Evolutionary conservation across 805 yeast species (phyloP).

Genomic region (Tetrapisispora arboricola): DNA sequence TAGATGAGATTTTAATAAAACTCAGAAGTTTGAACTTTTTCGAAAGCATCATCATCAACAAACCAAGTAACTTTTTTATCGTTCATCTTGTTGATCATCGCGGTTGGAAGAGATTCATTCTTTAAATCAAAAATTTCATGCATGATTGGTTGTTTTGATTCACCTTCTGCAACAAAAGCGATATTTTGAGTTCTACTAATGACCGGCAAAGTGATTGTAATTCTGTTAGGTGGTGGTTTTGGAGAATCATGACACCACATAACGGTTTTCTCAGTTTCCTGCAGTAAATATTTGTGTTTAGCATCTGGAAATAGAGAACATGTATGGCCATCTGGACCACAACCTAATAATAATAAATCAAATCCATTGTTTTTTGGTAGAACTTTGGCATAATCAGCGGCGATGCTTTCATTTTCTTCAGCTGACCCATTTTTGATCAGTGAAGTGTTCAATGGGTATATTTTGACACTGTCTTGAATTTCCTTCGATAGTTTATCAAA

Average conservation of each 20-base stretch:
- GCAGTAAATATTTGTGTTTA: slow-evolving; percentile 43
- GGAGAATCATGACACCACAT: slow-evolving; percentile 74
- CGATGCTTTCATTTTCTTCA: slow-evolving; percentile 43
- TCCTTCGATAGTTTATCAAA: slow-evolving; percentile 40
- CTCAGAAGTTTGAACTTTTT: slow-evolving; percentile 13
- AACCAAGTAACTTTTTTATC: slow-evolving; percentile 64
- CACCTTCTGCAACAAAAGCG: slow-evolving; percentile 85
- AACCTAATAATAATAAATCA: slow-evolving; percentile 72
- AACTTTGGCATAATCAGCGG: slow-evolving; percentile 48
- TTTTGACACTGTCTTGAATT: slow-evolving; percentile 32
- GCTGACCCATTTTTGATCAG: slow-evolving; percentile 47
- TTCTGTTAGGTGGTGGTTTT: slow-evolving; percentile 88
- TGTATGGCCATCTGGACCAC: slow-evolving; percentile 96
- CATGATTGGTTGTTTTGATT: slow-evolving; percentile 65
- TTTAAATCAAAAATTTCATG: slow-evolving; percentile 54
- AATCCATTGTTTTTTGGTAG: slow-evolving; percentile 36
- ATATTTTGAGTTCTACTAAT: slow-evolving; percentile 39
- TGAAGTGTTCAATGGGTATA: slow-evolving; percentile 55
- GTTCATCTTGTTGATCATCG: slow-evolving; percentile 53
- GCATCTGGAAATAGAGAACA: slow-evolving; percentile 81
- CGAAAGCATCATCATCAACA: slow-evolving; percentile 68
- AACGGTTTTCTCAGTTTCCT: slow-evolving; percentile 42
- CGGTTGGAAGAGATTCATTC: slow-evolving; percentile 51
- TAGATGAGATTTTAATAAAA: neutral
- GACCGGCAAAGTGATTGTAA: slow-evolving; percentile 77